Evolutionary conservation across 352 stramenopile genomes (phyloP).

Genomic region (Pythium phragmitis): DNA sequence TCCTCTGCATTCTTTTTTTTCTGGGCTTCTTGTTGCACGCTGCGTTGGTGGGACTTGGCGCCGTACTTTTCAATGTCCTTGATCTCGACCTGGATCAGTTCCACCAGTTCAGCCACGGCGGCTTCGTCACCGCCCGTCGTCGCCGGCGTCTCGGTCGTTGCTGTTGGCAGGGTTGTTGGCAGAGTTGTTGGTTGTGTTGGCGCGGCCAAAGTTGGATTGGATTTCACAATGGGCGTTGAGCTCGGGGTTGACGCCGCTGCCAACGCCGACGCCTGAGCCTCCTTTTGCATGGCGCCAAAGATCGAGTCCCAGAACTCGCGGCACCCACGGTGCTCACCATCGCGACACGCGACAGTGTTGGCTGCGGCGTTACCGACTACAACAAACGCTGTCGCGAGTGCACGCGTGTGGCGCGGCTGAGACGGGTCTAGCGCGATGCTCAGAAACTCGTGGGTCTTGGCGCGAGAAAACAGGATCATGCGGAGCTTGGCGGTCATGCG

Average conservation of each 20-base stretch:
- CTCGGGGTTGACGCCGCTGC: constrained; percentile 30
- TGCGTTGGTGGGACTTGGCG: constrained; percentile 64
- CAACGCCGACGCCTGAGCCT: constrained; percentile 31
- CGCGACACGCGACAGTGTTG: constrained; percentile 47
- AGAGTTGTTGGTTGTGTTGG: not conserved
- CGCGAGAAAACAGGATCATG: constrained; percentile 64
- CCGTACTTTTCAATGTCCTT: constrained; percentile 71
- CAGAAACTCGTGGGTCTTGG: constrained; percentile 77
- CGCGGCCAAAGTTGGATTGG: constrained; percentile 2
- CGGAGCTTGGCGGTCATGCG: constrained; percentile 80
- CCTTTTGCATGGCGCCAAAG: constrained; percentile 61
- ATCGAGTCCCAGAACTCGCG: constrained; percentile 65
- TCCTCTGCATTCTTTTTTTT: constrained; percentile 7
- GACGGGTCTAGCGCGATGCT: constrained; percentile 56
- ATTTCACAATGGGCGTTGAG: constrained; percentile 26
- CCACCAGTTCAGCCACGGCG: constrained; percentile 48
- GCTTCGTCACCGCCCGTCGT: constrained; percentile 10
- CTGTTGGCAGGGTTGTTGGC: not conserved
- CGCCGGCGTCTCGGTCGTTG: constrained; percentile 6
- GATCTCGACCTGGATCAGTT: constrained; percentile 77
- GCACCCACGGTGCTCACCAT: constrained; percentile 50
- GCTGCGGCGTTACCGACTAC: constrained; percentile 64
- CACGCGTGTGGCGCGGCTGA: constrained; percentile 57
- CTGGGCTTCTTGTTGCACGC: constrained; percentile 41
- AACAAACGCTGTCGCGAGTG: constrained; percentile 75